Conservation (phyloP, 2,329 filamentous ascomycete genomes). For the Fusarium sp. region DNA sequence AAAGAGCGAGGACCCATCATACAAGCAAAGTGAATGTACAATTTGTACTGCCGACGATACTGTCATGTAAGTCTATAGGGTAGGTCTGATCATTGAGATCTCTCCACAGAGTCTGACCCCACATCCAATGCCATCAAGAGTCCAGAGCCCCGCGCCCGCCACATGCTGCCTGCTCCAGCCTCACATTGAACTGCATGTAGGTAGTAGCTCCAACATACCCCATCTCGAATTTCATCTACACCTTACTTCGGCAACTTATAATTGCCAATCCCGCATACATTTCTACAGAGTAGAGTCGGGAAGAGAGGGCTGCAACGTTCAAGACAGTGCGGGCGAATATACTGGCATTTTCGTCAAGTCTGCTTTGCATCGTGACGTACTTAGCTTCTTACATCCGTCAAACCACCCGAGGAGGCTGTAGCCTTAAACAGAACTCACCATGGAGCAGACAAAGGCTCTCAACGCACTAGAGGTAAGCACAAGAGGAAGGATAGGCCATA, state of each 20-base stretch:
- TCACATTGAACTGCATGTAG: slow-evolving; percentile 33
- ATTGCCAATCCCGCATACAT: neutral
- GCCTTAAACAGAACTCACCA: slow-evolving; percentile 53
- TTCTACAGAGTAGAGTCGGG: neutral
- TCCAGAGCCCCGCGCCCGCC: slow-evolving; percentile 41
- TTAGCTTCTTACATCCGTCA: slow-evolving; percentile 8
- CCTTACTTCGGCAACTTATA: slow-evolving; percentile 8
- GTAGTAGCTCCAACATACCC: slow-evolving; percentile 24
- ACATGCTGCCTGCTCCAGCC: slow-evolving; percentile 44
- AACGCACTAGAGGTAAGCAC: slow-evolving; percentile 69
- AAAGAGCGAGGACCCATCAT: neutral
- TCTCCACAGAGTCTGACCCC: slow-evolving; percentile 12
- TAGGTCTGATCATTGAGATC: neutral
- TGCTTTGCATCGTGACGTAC: slow-evolving; percentile 8
- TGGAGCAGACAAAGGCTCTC: slow-evolving; percentile 79
- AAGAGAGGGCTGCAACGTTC: neutral
- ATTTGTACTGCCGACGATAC: neutral
- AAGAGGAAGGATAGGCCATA: accelerated
- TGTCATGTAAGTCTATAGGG: slow-evolving; percentile 12
- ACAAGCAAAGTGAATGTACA: neutral
- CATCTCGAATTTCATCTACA: slow-evolving; percentile 21
- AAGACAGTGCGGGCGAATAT: neutral
- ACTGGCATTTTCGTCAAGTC: neutral
- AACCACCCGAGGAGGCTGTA: slow-evolving; percentile 37
- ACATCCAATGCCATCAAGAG: slow-evolving; percentile 12